Conservation (phyloP, 208 protist genomes). For the Leptomonas pyrrhocoris region DNA sequence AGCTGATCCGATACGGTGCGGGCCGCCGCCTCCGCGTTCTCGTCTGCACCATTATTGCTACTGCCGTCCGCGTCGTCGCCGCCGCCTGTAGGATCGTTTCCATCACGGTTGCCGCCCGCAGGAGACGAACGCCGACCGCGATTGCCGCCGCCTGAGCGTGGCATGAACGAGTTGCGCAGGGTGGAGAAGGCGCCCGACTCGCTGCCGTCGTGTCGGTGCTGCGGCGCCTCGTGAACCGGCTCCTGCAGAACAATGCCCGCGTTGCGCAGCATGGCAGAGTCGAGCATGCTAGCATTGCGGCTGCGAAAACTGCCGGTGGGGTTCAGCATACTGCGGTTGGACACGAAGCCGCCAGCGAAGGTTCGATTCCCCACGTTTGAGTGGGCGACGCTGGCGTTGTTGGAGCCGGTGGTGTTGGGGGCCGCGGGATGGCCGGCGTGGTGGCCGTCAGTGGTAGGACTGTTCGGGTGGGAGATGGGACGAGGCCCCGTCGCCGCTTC, state of each 20-base stretch:
- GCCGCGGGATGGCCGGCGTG: not conserved
- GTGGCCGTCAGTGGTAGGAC: not conserved
- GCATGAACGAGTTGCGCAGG: slow-evolving; percentile 7
- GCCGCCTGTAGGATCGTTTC: not conserved
- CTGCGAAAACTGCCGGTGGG: slow-evolving; percentile 9
- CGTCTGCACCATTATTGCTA: not conserved
- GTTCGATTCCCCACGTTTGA: not conserved
- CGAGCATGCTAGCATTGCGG: slow-evolving; percentile 25
- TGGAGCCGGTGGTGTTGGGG: not conserved
- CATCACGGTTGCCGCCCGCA: not conserved
- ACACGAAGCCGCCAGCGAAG: slow-evolving; percentile 11
- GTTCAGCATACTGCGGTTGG: slow-evolving; percentile 35
- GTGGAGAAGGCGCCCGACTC: slow-evolving; percentile 15
- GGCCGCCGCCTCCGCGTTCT: not conserved
- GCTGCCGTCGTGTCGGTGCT: not conserved
- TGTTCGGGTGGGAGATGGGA: not conserved
- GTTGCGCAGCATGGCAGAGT: slow-evolving; percentile 25
- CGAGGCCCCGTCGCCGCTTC: not conserved
- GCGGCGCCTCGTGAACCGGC: slow-evolving; percentile 31
- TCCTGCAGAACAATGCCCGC: slow-evolving; percentile 31
- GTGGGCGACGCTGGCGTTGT: not conserved
- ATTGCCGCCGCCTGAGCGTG: not conserved
- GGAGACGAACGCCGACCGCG: slow-evolving; percentile 7
- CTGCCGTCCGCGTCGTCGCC: not conserved
- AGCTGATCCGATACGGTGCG: not conserved